phyloP scores from a whole-genome alignment of 2,329 filamentous ascomycete genomes.

The Atkinsonella texensis region DNA sequence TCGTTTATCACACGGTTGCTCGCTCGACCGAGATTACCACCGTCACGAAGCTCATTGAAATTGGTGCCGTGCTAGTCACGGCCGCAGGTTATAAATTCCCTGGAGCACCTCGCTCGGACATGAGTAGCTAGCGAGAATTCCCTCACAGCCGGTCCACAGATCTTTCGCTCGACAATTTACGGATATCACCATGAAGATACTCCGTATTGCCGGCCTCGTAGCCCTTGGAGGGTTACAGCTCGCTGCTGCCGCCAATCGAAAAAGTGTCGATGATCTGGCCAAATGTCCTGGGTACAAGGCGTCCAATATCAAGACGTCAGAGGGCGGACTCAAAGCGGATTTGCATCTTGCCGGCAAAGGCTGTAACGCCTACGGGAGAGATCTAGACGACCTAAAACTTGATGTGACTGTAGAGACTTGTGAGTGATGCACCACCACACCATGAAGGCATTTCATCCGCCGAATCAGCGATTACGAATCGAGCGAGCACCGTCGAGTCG shows the following conservation, averaged over 20 bases:
- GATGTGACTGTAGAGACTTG: slow-evolving; percentile 21
- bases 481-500: too few relatives aligned
- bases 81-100: neutral
- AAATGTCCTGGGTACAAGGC: slow-evolving; percentile 56
- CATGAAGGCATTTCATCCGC: neutral
- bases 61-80: neutral
- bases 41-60: neutral
- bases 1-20: too few relatives aligned
- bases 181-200: neutral
- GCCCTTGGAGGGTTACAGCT: neutral
- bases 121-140: too few relatives aligned
- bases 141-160: neutral
- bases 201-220: neutral
- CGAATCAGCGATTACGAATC: too few relatives aligned
- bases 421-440: slow-evolving; percentile 3
- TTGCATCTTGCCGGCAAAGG: slow-evolving; percentile 54
- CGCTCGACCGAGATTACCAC: too few relatives aligned
- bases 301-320: slow-evolving; percentile 40
- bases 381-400: slow-evolving; percentile 14
- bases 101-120: neutral
- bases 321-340: slow-evolving; percentile 51
- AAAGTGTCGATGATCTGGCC: neutral
- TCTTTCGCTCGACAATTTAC: neutral
- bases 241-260: neutral
- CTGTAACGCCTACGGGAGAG: slow-evolving; percentile 60